Evolutionary conservation across 2,329 filamentous ascomycete genomes (phyloP).

Genomic region (Neurospora crassa): DNA sequence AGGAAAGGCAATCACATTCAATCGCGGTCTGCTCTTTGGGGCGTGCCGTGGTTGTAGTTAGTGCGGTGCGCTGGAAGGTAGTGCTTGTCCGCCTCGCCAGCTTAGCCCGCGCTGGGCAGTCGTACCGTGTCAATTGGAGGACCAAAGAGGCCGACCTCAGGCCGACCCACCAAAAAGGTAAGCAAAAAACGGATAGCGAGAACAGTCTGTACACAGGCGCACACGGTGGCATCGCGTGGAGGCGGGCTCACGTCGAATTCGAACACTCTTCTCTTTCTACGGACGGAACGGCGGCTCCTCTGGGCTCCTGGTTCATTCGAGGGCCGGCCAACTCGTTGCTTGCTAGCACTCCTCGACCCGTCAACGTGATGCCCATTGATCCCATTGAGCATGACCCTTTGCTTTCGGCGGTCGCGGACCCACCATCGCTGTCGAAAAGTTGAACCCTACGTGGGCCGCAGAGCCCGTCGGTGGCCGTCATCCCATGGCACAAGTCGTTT

Average conservation of each 20-base stretch:
- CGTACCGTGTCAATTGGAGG: constrained; percentile 15
- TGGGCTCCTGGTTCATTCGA: not conserved
- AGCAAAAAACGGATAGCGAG: not conserved
- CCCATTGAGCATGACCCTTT: not conserved
- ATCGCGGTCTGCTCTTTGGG: not conserved
- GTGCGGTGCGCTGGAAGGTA: not conserved
- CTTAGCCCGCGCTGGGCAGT: constrained; percentile 1
- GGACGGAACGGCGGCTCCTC: not conserved
- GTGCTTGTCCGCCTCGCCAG: not conserved
- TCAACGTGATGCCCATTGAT: not conserved
- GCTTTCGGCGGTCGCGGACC: not conserved
- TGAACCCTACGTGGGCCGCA: not conserved
- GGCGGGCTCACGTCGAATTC: not conserved
- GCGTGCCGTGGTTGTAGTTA: not conserved
- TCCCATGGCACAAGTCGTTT: not conserved
- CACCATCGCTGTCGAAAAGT: not conserved
- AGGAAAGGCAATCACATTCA: constrained; percentile 10
- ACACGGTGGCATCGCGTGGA: constrained; percentile 3
- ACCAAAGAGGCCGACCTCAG: constrained; percentile 10
- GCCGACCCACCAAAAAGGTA: constrained; percentile 4
- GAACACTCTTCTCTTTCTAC: not conserved
- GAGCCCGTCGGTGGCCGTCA: not conserved
- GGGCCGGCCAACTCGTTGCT: not conserved
- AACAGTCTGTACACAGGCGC: constrained; percentile 4
- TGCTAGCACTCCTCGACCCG: not conserved